These are phyloP conservation scores for Fusarium haematococcum DNA, from an alignment of 2,329 filamentous ascomycete species.

Conservation along the genomic window DNA sequence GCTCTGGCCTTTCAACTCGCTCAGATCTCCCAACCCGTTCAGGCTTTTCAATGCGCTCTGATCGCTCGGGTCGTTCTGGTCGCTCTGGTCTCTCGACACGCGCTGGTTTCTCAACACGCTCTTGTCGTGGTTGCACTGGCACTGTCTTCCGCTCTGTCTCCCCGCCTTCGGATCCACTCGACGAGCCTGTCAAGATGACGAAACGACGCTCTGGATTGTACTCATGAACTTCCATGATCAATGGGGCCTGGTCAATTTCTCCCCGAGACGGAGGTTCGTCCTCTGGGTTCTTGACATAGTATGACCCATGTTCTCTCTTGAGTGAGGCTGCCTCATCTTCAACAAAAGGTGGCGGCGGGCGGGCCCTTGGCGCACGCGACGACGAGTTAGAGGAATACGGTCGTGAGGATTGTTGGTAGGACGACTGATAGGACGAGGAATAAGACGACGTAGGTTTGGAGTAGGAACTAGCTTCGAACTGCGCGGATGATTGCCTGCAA, in stretches of 20 bases:
- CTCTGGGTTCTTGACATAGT: slow-evolving; percentile 44
- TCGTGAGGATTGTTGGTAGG: slow-evolving; percentile 33
- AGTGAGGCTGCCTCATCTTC: slow-evolving; percentile 77
- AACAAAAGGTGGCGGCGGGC: slow-evolving; percentile 73
- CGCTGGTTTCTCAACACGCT: slow-evolving; percentile 21
- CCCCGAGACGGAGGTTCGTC: slow-evolving; percentile 73
- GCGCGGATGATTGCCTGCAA: slow-evolving; percentile 32
- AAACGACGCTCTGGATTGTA: slow-evolving; percentile 74
- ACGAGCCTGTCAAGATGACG: slow-evolving; percentile 63
- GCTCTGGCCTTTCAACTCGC: neutral
- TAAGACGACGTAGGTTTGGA: slow-evolving; percentile 18
- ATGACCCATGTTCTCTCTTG: slow-evolving; percentile 67
- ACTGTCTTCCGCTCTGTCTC: slow-evolving; percentile 41
- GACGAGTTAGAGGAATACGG: slow-evolving; percentile 22
- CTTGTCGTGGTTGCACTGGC: slow-evolving; percentile 19
- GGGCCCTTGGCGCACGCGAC: slow-evolving; percentile 45
- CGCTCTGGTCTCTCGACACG: neutral
- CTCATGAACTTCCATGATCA: slow-evolving; percentile 73
- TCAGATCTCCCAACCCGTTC: neutral
- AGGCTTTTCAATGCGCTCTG: neutral
- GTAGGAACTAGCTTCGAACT: slow-evolving; percentile 32
- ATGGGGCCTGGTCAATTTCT: slow-evolving; percentile 74
- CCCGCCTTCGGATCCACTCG: slow-evolving; percentile 40
- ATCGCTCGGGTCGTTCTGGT: neutral
- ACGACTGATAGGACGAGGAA: slow-evolving; percentile 32